Evolutionary conservation across 2,329 filamentous ascomycete genomes (phyloP).

Genomic region (Fusarium sp.): DNA sequence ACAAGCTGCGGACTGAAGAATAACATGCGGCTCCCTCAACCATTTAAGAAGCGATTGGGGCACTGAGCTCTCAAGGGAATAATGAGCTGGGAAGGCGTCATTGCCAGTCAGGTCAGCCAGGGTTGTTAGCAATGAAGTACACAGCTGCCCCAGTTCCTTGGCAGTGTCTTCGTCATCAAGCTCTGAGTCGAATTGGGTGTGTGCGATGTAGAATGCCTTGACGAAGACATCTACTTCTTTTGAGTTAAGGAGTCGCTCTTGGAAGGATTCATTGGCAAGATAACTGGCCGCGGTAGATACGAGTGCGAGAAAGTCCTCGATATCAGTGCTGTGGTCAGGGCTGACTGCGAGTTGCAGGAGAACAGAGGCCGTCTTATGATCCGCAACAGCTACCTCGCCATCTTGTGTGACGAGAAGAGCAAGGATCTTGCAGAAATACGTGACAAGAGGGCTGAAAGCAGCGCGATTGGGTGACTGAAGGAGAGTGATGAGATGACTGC

Average conservation of each 20-base stretch:
- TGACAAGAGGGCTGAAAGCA: conserved; percentile 55
- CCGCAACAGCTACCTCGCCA: conserved; percentile 55
- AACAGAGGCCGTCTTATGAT: conserved; percentile 56
- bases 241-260: conserved; percentile 56
- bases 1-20: conserved; percentile 66
- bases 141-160: conserved; percentile 57
- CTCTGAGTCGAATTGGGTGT: conserved; percentile 53
- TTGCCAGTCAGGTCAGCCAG: conserved; percentile 64
- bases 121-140: conserved; percentile 59
- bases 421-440: conserved; percentile 66
- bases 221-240: conserved; percentile 56
- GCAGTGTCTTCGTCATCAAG: conserved; percentile 57
- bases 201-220: conserved; percentile 57
- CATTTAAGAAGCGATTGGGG: conserved; percentile 57
- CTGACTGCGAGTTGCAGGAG: conserved; percentile 61
- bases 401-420: conserved; percentile 63
- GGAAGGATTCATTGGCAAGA: conserved; percentile 62
- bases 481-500: conserved; percentile 58
- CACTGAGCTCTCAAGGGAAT: conserved; percentile 55
- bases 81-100: conserved; percentile 55
- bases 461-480: conserved; percentile 57
- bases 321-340: conserved; percentile 53
- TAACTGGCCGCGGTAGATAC: conserved; percentile 64
- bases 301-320: conserved; percentile 64
- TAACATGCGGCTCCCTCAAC: conserved; percentile 52